phyloP scores from a whole-genome alignment of 495 filamentous ascomycete species.

The Aspergillus nidulans region DNA sequence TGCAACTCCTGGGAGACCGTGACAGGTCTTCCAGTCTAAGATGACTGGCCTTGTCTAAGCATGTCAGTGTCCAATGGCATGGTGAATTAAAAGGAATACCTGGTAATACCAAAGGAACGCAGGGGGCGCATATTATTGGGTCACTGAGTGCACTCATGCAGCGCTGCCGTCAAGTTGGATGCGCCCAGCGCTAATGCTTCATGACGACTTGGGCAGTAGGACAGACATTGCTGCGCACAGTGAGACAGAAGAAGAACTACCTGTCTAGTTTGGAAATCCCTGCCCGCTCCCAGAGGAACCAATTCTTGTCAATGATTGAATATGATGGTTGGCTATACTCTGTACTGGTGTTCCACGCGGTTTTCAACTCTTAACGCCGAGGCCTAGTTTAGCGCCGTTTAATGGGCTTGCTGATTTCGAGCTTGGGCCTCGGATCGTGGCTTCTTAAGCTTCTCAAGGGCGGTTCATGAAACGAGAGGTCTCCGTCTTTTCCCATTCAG shows the following conservation, averaged over 20 bases:
- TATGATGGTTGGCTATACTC: background rate
- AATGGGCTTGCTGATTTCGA: conserved; percentile 1
- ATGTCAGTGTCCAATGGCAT: background rate
- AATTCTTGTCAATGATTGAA: conserved; percentile 3
- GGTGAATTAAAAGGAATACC: background rate
- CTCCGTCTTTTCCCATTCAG: background rate
- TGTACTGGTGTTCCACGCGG: background rate
- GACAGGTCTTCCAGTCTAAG: background rate
- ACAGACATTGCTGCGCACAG: background rate
- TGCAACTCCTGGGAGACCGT: background rate
- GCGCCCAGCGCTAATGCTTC: background rate
- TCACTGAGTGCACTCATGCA: background rate
- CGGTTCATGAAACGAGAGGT: background rate
- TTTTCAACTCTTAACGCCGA: conserved; percentile 3
- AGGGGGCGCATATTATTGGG: background rate
- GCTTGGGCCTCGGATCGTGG: background rate
- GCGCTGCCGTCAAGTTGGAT: background rate
- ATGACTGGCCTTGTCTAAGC: background rate
- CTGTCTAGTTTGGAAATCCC: conserved; percentile 5
- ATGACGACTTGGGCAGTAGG: background rate
- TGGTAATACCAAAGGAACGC: background rate
- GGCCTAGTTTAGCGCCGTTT: conserved; percentile 1
- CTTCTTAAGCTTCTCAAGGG: conserved; percentile 1
- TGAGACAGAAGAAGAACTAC: background rate
- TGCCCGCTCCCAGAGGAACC: conserved; percentile 5